Base-by-base conservation (phyloP, 441 rosid species). In the Isatis lusitanica region DNA sequence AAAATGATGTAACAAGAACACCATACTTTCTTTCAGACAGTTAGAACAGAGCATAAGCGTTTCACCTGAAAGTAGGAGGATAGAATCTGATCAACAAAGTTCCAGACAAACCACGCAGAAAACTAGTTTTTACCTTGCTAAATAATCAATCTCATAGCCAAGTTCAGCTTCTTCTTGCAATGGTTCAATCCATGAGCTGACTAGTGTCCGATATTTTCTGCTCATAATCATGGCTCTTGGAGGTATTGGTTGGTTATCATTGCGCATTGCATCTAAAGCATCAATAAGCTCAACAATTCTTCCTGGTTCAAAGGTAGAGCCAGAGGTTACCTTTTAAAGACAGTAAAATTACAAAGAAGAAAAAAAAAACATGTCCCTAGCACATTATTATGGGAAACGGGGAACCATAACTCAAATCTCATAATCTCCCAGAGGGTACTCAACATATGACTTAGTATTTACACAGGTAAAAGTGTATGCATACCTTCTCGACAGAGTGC, bases 171-270 rank as follows among this genome's bases (percentile, higher is more conserved):
- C 99, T 80, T 92, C 97, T 83, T 90, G 93, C 66, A 92, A 83
- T 75, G 99, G 99, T 78, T 94, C 97, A 57, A 94, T 94, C 99
- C 99, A 92, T 1, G 97, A 94, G 85, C 99, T 94, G 81, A 90
- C 98, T 75, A 92, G 72, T 36, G 99, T 88, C 44, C 98, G 90
- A 74, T 94, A 94, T 77, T 92, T 94, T 88, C 89, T 89, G 85
- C 92, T 92, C 81, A 92, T 78, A 70, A 92, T 88, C 99, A 90
- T 94, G 73, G 96, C 98, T 79, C 98, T 83, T 46, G 93, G 88
- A 68, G 99, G 94, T 74, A 94, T 89, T 44, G 86, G 86, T 84
- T 88, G 96, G 76, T 81, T 82, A 83, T 94, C 96, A 84, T 80
- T 87, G 71, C 75, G 88, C 97, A 94, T 88, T 47, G 92, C 89